Percentiles rank a stretch among this genome's conserved stretches.
Conservation (phyloP, 2,329 filamentous ascomycete genomes). For the Ophiocordyceps unilateralis region DNA sequence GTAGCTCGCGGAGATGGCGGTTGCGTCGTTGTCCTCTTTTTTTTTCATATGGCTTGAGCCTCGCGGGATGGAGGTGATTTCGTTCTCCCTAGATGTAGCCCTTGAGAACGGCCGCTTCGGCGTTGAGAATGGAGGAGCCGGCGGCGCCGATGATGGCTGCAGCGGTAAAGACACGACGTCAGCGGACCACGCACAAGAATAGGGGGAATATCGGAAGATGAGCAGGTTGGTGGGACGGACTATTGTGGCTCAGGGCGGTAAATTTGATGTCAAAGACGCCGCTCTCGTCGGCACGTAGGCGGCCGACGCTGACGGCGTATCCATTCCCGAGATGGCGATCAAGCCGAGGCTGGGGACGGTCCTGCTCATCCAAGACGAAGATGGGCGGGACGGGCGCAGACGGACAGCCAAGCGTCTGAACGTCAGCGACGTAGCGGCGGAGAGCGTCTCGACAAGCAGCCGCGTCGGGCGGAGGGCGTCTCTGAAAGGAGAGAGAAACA, state of each 20-base stretch:
- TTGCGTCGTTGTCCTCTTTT: no score
- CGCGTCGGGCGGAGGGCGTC: constrained; percentile 45
- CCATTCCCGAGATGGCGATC: constrained; percentile 74
- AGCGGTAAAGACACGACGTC: not conserved
- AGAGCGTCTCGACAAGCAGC: constrained; percentile 52
- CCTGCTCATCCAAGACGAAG: constrained; percentile 73
- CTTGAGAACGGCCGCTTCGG: constrained; percentile 81
- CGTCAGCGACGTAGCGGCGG: constrained; percentile 66
- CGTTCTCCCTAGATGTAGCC: constrained; percentile 47
- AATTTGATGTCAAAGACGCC: constrained; percentile 93
- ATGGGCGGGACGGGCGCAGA: constrained; percentile 73
- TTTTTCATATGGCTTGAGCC: no score
- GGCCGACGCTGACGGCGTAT: constrained; percentile 81
- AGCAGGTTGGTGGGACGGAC: constrained; percentile 21
- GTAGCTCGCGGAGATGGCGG: no score
- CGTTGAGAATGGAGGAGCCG: constrained; percentile 90
- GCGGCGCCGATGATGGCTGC: constrained; percentile 80
- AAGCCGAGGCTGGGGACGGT: constrained; percentile 78
- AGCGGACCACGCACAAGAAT: not conserved
- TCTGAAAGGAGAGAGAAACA: constrained; percentile 69
- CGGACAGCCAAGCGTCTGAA: constrained; percentile 66
- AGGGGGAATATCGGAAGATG: not conserved
- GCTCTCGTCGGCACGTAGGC: constrained; percentile 69
- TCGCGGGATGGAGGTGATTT: not conserved
- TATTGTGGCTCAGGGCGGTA: constrained; percentile 73